phyloP scores from a whole-genome alignment of 331 rosid species.

The Acacia pycnantha region DNA sequence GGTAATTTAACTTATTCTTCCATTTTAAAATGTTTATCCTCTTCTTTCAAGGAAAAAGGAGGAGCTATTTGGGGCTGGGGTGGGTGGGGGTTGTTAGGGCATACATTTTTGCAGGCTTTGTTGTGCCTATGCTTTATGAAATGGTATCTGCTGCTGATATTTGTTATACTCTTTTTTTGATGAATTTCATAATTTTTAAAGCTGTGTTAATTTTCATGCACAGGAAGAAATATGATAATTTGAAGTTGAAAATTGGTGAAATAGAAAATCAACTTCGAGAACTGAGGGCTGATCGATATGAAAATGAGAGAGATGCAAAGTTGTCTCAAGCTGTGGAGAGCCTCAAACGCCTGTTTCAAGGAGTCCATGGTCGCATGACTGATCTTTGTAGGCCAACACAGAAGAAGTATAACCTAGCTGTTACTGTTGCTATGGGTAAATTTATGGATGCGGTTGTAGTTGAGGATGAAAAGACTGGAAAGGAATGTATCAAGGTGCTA shows the following conservation, averaged over 20 bases:
- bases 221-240: constrained; percentile 77
- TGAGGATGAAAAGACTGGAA: constrained; percentile 95
- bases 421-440: constrained; percentile 99
- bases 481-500: constrained; percentile 96
- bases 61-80: background rate
- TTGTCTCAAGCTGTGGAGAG: constrained; percentile 97
- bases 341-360: constrained; percentile 91
- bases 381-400: constrained; percentile 98
- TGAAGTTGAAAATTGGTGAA: constrained; percentile 78
- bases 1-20: constrained; percentile 38
- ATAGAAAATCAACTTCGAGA: constrained; percentile 88
- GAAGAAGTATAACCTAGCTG: constrained; percentile 93
- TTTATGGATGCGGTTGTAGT: constrained; percentile 99
- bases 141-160: background rate
- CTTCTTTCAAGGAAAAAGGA: background rate
- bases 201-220: constrained; percentile 21
- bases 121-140: background rate
- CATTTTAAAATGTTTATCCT: background rate
- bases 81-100: background rate
- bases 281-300: constrained; percentile 92
- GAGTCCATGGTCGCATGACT: constrained; percentile 99
- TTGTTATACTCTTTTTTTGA: background rate
- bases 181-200: background rate
- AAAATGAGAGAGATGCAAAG: constrained; percentile 90
- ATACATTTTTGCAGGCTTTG: background rate